A percentile compares a stretch with the other conserved stretches of the same genome.
phyloP scores from a whole-genome alignment of 2,329 filamentous ascomycete species.

The Metarhizium sp. region DNA sequence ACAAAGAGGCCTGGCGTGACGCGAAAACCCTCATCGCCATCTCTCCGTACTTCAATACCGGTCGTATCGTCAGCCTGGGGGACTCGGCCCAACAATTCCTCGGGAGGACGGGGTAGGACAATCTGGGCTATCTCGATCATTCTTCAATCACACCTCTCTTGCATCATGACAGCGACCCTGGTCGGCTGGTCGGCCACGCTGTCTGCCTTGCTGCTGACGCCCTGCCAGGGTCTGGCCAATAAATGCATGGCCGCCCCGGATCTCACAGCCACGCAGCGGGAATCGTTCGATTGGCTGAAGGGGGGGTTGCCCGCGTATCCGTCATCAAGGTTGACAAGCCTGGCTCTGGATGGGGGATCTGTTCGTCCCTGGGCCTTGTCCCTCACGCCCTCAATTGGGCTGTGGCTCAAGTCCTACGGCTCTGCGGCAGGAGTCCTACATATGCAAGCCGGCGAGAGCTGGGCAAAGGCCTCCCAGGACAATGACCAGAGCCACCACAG shows the following conservation, averaged over 20 bases:
- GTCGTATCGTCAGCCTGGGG: too few relatives aligned
- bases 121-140: too few relatives aligned
- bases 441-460: not conserved
- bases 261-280: conserved; percentile 1
- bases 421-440: conserved; percentile 1
- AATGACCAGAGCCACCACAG: not conserved
- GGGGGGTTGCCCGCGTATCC: not conserved
- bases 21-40: too few relatives aligned
- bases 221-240: conserved; percentile 1
- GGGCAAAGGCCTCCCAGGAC: not conserved
- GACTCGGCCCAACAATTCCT: too few relatives aligned
- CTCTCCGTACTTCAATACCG: too few relatives aligned
- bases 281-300: not conserved
- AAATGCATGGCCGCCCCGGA: not conserved
- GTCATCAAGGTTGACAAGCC: not conserved
- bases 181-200: too few relatives aligned
- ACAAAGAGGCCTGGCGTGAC: too few relatives aligned
- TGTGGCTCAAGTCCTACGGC: not conserved
- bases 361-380: not conserved
- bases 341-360: not conserved
- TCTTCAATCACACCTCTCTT: too few relatives aligned
- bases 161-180: too few relatives aligned
- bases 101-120: too few relatives aligned
- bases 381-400: not conserved
- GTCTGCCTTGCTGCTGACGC: not conserved